Evolutionary conservation across 2,329 filamentous ascomycete genomes (phyloP), one percentile per base, ranked within the genome.

Genomic region (Fusarium palustre): DNA sequence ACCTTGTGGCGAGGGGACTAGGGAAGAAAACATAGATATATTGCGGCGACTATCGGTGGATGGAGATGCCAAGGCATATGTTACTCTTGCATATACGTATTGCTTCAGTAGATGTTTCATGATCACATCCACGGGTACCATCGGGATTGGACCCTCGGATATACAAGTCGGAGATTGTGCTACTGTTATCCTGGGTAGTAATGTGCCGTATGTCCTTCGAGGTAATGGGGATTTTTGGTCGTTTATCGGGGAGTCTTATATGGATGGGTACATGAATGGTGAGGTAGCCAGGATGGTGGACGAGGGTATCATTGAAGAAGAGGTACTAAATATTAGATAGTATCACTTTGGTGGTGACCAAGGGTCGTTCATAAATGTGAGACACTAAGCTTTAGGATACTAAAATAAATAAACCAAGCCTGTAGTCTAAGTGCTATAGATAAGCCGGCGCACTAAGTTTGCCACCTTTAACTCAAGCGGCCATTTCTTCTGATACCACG

Each of bases 251-350:
- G 52, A 55, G 22, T 24, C 36, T 2, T 38, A 55, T 11, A 7
- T 55, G 15, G 41, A 55, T 7, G 52, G 41, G 22, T 38, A 48
- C 12, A 55, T 55, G 52, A 47, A 48, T 22, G 52, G 52, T 1
- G 15, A 55, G 34, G 41, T 28, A 16, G 7, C 24, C 5, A 16
- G 16, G 7, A 20, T 39, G 24, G 18, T 52, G 13, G 2, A 30
- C 7, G 3, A 39, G 6, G 8, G 24, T 4, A 4, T 13, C 8
- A 7, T 22, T 1, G 3, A 13, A 30, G 48, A 52, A 4, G 48
- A 52, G 10, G 7, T 22, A 12, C 2, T 52, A 10, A 13, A 52
- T 2, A 41, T 52, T 18, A 18, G 34, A 25, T 52, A 52, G 15
- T 2, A 18, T 43, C 15, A 25, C 4, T 0, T 18, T 9, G 9